Conservation (phyloP, 2,329 filamentous ascomycete species). For the Penicillium olsonii region DNA sequence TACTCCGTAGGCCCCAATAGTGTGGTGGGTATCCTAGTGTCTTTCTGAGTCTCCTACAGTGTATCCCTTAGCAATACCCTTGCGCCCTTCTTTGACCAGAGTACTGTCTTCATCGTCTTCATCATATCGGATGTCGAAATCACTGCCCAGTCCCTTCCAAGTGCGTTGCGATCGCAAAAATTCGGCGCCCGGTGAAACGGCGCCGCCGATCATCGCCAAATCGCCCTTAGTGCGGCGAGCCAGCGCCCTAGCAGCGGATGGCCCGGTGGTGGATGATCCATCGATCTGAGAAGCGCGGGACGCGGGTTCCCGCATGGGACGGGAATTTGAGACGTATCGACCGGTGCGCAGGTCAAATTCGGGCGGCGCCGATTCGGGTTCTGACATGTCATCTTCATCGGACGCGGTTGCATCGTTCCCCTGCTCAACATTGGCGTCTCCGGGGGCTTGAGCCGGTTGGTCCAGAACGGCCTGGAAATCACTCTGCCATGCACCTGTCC, state of each 20-base stretch:
- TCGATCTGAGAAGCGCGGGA: slow-evolving; percentile 30
- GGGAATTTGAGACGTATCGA: slow-evolving; percentile 73
- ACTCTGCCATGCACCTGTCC: slow-evolving; percentile 86
- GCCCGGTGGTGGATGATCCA: slow-evolving; percentile 27
- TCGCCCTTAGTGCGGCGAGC: slow-evolving; percentile 68
- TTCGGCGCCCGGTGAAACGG: slow-evolving; percentile 88
- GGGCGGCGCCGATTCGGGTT: slow-evolving; percentile 69
- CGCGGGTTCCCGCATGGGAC: slow-evolving; percentile 45
- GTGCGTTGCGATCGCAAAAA: slow-evolving; percentile 79
- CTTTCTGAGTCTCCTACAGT: slow-evolving; percentile 62
- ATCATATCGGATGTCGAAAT: slow-evolving; percentile 69
- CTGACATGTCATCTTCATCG: slow-evolving; percentile 65
- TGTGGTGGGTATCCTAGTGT: slow-evolving; percentile 24
- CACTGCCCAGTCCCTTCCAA: slow-evolving; percentile 89
- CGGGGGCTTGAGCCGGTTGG: slow-evolving; percentile 18
- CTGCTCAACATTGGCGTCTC: slow-evolving; percentile 25
- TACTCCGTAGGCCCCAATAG: not conserved
- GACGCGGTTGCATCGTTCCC: slow-evolving; percentile 28
- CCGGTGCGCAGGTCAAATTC: slow-evolving; percentile 93
- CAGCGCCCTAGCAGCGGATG: slow-evolving; percentile 52
- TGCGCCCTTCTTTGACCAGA: slow-evolving; percentile 78
- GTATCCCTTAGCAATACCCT: slow-evolving; percentile 88
- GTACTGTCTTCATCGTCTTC: slow-evolving; percentile 58
- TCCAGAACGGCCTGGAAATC: slow-evolving; percentile 73
- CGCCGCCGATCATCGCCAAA: slow-evolving; percentile 77